Evolutionary conservation across 768 basidiomycete genomes (phyloP).

Genomic region (Russula emetica): DNA sequence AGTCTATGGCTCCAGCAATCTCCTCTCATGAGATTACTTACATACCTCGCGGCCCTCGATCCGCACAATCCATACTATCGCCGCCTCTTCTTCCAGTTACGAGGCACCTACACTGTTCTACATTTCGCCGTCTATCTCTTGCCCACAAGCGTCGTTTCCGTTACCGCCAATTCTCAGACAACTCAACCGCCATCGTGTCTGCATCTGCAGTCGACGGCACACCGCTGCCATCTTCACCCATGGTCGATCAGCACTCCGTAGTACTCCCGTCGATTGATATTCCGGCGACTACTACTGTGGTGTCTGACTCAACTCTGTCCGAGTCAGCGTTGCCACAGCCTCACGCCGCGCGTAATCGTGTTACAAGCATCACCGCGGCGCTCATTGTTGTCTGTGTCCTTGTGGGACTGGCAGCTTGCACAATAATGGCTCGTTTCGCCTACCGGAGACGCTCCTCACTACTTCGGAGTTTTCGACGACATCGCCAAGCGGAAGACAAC

Average conservation of each 20-base stretch:
- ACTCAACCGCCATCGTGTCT: background rate
- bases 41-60: background rate
- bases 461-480: background rate
- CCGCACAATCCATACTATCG: background rate
- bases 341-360: conserved; percentile 1
- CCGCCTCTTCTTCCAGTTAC: background rate
- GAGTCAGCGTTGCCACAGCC: background rate
- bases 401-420: conserved; percentile 7
- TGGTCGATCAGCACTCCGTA: background rate
- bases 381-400: conserved; percentile 15
- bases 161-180: conserved; percentile 5
- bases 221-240: conserved; percentile 1
- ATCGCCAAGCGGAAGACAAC: conserved; percentile 4
- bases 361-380: conserved; percentile 7
- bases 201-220: background rate
- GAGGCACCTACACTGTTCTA: conserved; percentile 5
- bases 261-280: background rate
- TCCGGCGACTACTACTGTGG: background rate
- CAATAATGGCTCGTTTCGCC: background rate
- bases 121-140: conserved; percentile 2
- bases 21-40: conserved; percentile 7
- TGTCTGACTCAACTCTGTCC: background rate
- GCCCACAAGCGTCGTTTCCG: conserved; percentile 17
- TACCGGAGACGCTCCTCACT: conserved; percentile 3
- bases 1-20: conserved; percentile 20